Evolutionary conservation across 2,329 filamentous ascomycete genomes (phyloP).

Genomic region (Ophioceras dolichostomum): DNA sequence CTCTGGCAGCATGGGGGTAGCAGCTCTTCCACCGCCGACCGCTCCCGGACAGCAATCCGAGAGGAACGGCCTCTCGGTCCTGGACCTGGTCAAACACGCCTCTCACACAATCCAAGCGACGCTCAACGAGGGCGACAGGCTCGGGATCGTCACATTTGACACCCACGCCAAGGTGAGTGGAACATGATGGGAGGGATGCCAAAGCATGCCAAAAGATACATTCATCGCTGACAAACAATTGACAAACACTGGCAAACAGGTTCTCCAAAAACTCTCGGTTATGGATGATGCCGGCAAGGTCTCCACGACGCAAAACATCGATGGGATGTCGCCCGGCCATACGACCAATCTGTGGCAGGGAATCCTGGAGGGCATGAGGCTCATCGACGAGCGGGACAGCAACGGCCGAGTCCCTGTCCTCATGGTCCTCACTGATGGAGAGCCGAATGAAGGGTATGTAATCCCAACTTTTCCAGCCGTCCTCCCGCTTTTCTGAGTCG

Average conservation of each 20-base stretch:
- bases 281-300: conserved; percentile 11
- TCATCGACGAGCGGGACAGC: conserved; percentile 25
- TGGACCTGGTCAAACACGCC: conserved; percentile 50
- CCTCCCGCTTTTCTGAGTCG: neutral
- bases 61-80: conserved; percentile 34
- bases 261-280: neutral
- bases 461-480: conserved; percentile 25
- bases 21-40: conserved; percentile 30
- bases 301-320: conserved; percentile 10
- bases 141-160: conserved; percentile 46
- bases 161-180: conserved; percentile 17
- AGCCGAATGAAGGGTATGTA: conserved; percentile 44
- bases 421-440: conserved; percentile 41
- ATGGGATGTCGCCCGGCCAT: conserved; percentile 19
- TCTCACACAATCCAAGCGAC: conserved; percentile 46
- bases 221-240: neutral
- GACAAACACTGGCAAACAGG: neutral
- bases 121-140: conserved; percentile 51
- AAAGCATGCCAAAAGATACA: no score
- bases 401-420: conserved; percentile 32
- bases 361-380: conserved; percentile 32
- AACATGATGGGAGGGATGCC: no score
- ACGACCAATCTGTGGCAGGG: conserved; percentile 48
- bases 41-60: neutral
- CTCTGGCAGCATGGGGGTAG: conserved; percentile 39